Evolutionary conservation across 441 rosid species (phyloP), one percentile per base, ranked within the genome.

Genomic region (Macaranga tanarius): DNA sequence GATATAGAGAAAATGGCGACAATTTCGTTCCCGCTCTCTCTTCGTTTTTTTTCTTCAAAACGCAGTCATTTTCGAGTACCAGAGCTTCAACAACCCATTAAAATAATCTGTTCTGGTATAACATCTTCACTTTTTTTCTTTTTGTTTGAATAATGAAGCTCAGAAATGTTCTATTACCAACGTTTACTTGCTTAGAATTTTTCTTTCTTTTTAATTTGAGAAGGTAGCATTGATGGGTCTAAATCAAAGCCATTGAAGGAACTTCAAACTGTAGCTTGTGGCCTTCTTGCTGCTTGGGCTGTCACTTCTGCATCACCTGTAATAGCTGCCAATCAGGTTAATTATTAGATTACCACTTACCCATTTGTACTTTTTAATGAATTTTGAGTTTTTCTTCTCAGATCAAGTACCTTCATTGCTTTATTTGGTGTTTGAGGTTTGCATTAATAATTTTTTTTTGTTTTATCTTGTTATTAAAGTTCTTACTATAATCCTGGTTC

Each of bases 281-380:
- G 97, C 7, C 73, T 87, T 61, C 79, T 92, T 22, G 92, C 93
- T 74, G 91, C 81, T 82, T 89, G 83, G 71, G 84, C 96, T 70
- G 78, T 93, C 34, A 84, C 90, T n/a, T 23, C 87, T 45, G 87
- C 92, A 56, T 86, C 93, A 22, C 96, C 98, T 54, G 93, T 88
- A n/a, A 72, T 90, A 72, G 98, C 98, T 69, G 92, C 92, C 69
- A 77, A 77, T 79, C 90, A 85, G 96, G 98, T 91, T 63, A 48
- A 62, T 64, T 9, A 22, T 62, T 4, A 26, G 8, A n/a, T 65
- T 7, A 45, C 56, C 44, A 40, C 57, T 58, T 31, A 11, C 65
- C 67, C 42, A 25, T 17, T 34, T 44, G 45, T 10, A 7, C 11
- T 42, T 6, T 7, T 7, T 42, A 10, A 26, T n/a, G 42, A 70